phyloP scores from a whole-genome alignment of 441 rosid species.

The Corymbia citriodora region DNA sequence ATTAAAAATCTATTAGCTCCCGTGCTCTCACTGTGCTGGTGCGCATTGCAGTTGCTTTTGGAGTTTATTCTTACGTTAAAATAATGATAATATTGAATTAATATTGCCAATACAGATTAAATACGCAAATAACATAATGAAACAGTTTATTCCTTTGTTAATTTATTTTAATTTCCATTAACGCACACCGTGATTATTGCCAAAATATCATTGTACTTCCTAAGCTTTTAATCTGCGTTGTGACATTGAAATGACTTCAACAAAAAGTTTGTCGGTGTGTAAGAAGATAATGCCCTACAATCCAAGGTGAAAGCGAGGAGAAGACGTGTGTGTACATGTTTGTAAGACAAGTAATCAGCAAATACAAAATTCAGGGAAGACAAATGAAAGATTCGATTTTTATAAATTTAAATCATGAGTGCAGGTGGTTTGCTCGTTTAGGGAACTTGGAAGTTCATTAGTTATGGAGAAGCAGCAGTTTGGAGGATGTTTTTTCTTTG shows the following conservation, averaged over 20 bases:
- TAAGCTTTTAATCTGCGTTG: background rate
- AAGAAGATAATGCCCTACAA: background rate
- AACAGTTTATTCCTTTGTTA: background rate
- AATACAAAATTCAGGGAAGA: background rate
- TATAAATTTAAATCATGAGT: background rate
- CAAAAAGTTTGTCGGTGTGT: background rate
- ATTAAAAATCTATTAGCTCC: background rate
- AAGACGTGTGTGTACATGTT: background rate
- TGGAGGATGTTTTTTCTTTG: background rate
- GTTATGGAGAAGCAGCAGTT: background rate
- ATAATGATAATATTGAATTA: background rate
- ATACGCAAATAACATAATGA: background rate
- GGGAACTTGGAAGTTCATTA: background rate
- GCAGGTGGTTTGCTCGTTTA: background rate
- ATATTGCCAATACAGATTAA: background rate
- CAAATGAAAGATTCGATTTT: background rate
- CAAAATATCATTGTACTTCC: background rate
- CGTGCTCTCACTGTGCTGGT: background rate
- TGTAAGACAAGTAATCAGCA: background rate
- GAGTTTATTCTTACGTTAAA: background rate
- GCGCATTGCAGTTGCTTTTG: background rate
- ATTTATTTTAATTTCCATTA: background rate
- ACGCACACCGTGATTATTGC: background rate
- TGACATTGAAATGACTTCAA: background rate
- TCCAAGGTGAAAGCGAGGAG: background rate